Percentiles rank a stretch among this genome's conserved stretches.
These are phyloP conservation scores for Lactifluus echinatus DNA, from an alignment of 768 basidiomycete species.

Conservation along the genomic window DNA sequence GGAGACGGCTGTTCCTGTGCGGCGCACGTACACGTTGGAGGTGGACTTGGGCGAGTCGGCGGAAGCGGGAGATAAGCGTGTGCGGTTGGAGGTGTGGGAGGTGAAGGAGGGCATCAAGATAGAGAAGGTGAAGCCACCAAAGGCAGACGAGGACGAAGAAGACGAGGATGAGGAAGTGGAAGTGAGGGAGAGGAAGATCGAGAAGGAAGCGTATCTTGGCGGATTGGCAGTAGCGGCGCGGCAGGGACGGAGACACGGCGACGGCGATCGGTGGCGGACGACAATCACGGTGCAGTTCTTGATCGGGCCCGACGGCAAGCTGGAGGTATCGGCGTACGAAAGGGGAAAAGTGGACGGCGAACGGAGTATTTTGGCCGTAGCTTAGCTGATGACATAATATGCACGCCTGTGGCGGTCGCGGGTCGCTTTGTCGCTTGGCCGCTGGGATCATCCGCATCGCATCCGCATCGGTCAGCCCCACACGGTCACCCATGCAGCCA, in stretches of 20 bases:
- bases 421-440: too few species aligned
- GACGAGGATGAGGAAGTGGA: constrained; percentile 57
- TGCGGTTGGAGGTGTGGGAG: constrained; percentile 74
- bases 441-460: too few species aligned
- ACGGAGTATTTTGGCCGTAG: constrained; percentile 21
- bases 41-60: constrained; percentile 38
- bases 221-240: constrained; percentile 29
- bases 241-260: constrained; percentile 36
- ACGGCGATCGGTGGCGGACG: constrained; percentile 41
- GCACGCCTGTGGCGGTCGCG: background rate
- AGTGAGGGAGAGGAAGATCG: constrained; percentile 51
- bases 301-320: constrained; percentile 27
- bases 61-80: constrained; percentile 29
- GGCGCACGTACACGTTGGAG: constrained; percentile 51
- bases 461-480: too few species aligned
- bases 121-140: constrained; percentile 45
- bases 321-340: constrained; percentile 35
- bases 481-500: constrained; percentile 1
- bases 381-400: constrained; percentile 7
- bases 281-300: constrained; percentile 39
- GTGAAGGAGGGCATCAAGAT: constrained; percentile 57
- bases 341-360: constrained; percentile 25
- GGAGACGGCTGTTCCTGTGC: constrained; percentile 64
- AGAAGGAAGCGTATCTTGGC: constrained; percentile 44
- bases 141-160: constrained; percentile 42